Base-by-base conservation (phyloP, 176 grass and related monocot species). In the Tuctoria greenei region DNA sequence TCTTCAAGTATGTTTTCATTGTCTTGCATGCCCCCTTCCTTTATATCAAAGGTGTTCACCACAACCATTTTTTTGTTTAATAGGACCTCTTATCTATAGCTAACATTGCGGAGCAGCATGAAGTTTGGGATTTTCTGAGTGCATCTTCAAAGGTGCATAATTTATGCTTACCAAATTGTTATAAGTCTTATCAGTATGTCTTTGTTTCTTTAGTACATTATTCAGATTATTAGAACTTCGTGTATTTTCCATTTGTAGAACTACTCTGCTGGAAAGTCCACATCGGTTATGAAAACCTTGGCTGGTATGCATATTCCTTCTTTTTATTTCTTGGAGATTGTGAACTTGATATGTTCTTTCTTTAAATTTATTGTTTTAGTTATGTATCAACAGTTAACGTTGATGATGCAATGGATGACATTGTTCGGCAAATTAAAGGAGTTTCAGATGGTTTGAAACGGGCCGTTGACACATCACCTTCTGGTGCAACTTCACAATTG, bases 361-460 rank as follows among this genome's bases (percentile, higher is more conserved):
- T 64, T 56, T 54, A 76, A 44, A 62, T 15, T 59, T 34, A 21
- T 64, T 69, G 63, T 81, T n/a, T 38, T 67, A 83, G 57, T 36
- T 77, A 71, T 88, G 43, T 59, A 71, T 80, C 67, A 54, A 67
- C 85, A 95, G 92, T 99, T 68, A 99, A 99, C 57, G 86, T 99
- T 59, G 95, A 99, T 79, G 95, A 92, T 92, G 95, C 91, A 39
- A 95, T 99, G 92, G 95, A 99, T 79, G 95, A 99, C 69, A 92
- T 95, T 71, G 91, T 92, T 84, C 91, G 92, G 39, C 95, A 95
- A 71, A 88, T 99, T 81, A 99, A 88, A 84, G 95, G 91, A 60
- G 95, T 99, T 83, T 94, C 95, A 82, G 89, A 92, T 86, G 89
- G 91, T 73, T 70, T 92, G 45, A 81, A 84, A 69, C 87, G 87